These are phyloP conservation scores for Sporothrix pallida DNA, from an alignment of 2,329 filamentous ascomycete species.

Conservation along the genomic window DNA sequence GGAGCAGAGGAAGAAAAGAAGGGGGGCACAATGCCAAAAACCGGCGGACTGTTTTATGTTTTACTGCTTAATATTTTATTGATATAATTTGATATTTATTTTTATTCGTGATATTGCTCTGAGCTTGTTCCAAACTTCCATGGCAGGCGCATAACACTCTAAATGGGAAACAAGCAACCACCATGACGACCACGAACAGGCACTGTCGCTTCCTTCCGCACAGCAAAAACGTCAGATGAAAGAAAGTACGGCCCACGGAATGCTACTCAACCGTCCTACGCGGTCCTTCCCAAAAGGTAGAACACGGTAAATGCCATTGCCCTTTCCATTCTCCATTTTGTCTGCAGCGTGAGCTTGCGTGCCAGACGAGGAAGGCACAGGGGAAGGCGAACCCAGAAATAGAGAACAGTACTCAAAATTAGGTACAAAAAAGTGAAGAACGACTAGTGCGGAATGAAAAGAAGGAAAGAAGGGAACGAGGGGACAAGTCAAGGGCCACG, in stretches of 20 bases:
- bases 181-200: not conserved
- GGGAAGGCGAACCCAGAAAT: not conserved
- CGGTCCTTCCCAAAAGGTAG: constrained; percentile 5
- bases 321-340: not conserved
- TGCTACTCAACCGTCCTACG: not conserved
- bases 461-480: constrained; percentile 27
- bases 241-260: not conserved
- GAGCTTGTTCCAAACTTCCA: not conserved
- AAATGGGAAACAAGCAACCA: constrained; percentile 5
- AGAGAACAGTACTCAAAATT: too few relatives aligned
- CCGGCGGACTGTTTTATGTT: constrained; percentile 17
- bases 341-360: constrained; percentile 11
- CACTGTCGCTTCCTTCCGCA: constrained; percentile 17
- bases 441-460: constrained; percentile 19
- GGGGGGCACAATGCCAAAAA: not conserved
- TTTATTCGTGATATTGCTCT: not conserved
- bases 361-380: not conserved
- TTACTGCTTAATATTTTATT: not conserved
- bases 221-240: constrained; percentile 1
- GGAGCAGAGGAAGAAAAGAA: not conserved
- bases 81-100: constrained; percentile 4
- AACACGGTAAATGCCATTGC: not conserved
- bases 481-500: constrained; percentile 34
- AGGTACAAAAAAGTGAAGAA: not conserved
- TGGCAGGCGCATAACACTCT: constrained; percentile 12